Evolutionary conservation across 139 green algal species (phyloP), one percentile per base, ranked within the genome.

Genomic region (Eudorina sp.): DNA sequence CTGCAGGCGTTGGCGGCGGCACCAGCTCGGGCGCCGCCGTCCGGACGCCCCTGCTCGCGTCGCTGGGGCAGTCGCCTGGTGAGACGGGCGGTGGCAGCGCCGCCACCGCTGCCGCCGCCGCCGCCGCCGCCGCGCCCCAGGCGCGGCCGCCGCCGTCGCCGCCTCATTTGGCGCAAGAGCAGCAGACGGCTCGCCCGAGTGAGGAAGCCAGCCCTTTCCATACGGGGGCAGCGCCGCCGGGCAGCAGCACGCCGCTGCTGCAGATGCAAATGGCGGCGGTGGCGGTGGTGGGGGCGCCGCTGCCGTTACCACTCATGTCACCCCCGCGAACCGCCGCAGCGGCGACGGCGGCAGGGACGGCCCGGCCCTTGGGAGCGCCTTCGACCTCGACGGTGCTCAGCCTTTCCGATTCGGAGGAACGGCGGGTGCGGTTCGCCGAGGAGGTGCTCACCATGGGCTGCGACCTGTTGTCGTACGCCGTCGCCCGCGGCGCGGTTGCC

Each of bases 371-470:
- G n/a, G n/a, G n/a, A n/a, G n/a, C n/a, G n/a, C n/a, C 55, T 4
- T 66, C 55, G 6, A 25, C 55, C 55, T 66, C 55, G 7, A 66
- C 55, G 55, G 27, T 66, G 55, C 18, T 75, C 66, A 75, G 66
- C 66, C 16, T 43, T 13, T 55, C 5, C 8, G 78, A 85, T n/a
- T n/a, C 51, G 5, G 78, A 74, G 21, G 78, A 85, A 25, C 55
- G 58, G 25, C 40, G 74, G 0, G 60, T 3, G 0, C 60, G 43
- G 8, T 36, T 86, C 21, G 80, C 41, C 41, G 80, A 86, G n/a
- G 80, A 86, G 41, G 29, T 86, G 43, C 62, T 86, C 23, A 14
- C 4, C 0, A 19, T 86, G 60, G 80, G 60, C 19, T 76, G 60
- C 45, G 60, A 76, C 80, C 80, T 86, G 41, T 43, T 86, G 19